Percentiles rank a stretch among this genome's conserved stretches.
phyloP scores from a whole-genome alignment of 495 filamentous ascomycete genomes.

The Thozetella sp. region DNA sequence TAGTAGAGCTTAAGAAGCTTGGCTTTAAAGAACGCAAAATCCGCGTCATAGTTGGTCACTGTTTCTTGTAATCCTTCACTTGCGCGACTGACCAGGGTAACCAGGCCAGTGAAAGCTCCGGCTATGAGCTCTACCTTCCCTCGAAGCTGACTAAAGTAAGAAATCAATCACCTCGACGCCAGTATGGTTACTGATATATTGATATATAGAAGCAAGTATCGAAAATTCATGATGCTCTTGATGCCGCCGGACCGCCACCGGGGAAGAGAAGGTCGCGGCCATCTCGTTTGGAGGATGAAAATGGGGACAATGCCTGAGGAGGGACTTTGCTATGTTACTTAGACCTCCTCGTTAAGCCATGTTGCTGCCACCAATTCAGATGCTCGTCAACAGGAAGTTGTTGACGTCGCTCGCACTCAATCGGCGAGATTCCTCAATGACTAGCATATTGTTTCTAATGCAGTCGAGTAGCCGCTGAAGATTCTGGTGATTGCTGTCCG shows the following conservation, averaged over 20 bases:
- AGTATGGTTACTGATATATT: background rate
- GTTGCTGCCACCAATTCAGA: background rate
- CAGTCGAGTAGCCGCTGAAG: background rate
- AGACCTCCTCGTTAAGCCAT: no score
- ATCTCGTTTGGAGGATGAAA: no score
- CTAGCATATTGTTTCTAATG: background rate
- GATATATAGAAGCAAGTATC: conserved; percentile 1
- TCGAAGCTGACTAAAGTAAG: conserved; percentile 3
- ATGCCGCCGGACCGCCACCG: no score
- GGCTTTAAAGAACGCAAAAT: background rate
- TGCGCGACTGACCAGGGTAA: background rate
- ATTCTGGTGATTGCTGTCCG: background rate
- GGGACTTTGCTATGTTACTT: no score
- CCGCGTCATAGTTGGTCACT: background rate
- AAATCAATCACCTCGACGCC: background rate
- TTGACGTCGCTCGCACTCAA: background rate
- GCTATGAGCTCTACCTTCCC: conserved; percentile 6
- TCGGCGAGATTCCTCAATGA: background rate
- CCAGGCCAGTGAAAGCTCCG: background rate
- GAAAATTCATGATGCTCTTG: conserved; percentile 1
- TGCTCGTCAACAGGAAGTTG: background rate
- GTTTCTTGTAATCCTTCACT: background rate
- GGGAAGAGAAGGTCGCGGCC: no score
- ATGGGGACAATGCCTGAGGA: no score
- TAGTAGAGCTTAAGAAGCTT: background rate